A percentile compares a stretch with the other conserved stretches of the same genome.
These are phyloP conservation scores for Aspergillus wentii DNA, from an alignment of 495 filamentous ascomycete genomes.

Conservation along the genomic window DNA sequence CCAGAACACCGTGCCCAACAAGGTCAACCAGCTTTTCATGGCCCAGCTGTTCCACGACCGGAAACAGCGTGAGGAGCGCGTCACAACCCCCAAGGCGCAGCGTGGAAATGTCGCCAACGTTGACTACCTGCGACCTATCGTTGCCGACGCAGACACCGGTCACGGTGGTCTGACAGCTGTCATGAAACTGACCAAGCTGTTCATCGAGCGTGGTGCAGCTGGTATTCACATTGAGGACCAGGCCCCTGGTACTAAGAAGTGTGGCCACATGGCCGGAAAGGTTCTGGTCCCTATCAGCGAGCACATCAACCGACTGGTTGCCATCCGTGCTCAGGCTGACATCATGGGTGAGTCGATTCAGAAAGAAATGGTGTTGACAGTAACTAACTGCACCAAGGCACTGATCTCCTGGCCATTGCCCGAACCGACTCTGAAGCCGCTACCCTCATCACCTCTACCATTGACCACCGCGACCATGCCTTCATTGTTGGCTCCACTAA, in stretches of 20 bases:
- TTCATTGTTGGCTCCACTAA: constrained; percentile 93
- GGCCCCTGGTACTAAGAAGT: constrained; percentile 98
- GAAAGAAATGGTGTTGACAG: not conserved
- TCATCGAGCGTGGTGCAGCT: constrained; percentile 93
- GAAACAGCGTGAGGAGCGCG: constrained; percentile 93
- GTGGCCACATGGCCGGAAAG: constrained; percentile 99
- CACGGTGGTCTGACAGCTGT: constrained; percentile 95
- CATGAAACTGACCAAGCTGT: constrained; percentile 98
- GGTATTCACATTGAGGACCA: constrained; percentile 99
- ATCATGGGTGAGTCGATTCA: constrained; percentile 69
- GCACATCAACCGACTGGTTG: constrained; percentile 96
- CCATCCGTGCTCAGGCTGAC: constrained; percentile 95
- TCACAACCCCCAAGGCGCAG: constrained; percentile 69
- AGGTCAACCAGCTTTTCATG: constrained; percentile 94
- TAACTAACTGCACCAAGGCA: constrained; percentile 36
- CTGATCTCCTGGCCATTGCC: constrained; percentile 83
- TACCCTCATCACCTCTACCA: constrained; percentile 93
- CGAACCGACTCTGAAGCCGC: constrained; percentile 97
- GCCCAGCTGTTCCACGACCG: constrained; percentile 99
- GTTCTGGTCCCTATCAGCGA: constrained; percentile 95
- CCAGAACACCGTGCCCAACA: constrained; percentile 96
- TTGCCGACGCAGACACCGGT: constrained; percentile 96
- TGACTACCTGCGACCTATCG: constrained; percentile 93
- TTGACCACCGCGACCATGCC: constrained; percentile 88
- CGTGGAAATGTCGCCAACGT: constrained; percentile 73